These are phyloP conservation scores for Mucor circinelloides DNA, from an alignment of 371 early-diverging fungal genomes.

Conservation along the genomic window DNA sequence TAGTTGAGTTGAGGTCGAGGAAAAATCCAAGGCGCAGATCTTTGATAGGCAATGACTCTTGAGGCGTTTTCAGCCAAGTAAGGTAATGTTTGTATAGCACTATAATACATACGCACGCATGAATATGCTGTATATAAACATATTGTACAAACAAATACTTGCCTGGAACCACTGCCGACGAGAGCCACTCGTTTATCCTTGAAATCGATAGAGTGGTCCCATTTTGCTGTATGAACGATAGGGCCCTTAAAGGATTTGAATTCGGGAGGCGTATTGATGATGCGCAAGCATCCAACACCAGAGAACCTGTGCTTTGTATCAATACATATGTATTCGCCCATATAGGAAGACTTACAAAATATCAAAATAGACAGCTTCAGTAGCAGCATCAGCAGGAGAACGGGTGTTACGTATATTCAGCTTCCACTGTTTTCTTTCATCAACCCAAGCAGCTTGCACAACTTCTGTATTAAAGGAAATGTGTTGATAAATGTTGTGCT, in stretches of 20 bases:
- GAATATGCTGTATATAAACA: neutral
- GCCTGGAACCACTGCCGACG: conserved; percentile 61
- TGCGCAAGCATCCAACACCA: conserved; percentile 50
- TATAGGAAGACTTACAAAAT: neutral
- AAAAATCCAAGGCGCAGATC: conserved; percentile 47
- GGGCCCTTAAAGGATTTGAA: conserved; percentile 50
- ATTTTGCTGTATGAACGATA: conserved; percentile 52
- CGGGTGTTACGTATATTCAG: conserved; percentile 18
- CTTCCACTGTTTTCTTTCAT: conserved; percentile 49
- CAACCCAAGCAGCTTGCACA: conserved; percentile 44
- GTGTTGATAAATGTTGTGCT: conserved; percentile 49
- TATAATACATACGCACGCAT: conserved; percentile 8
- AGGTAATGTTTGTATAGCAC: conserved; percentile 53
- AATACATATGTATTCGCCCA: too few relatives aligned
- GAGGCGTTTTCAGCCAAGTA: conserved; percentile 41
- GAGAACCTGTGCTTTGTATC: neutral
- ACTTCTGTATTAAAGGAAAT: conserved; percentile 53
- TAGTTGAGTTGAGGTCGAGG: conserved; percentile 28
- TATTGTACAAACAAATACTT: neutral
- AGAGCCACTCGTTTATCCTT: conserved; percentile 55
- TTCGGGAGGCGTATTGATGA: conserved; percentile 54
- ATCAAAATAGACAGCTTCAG: conserved; percentile 7
- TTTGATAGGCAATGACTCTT: conserved; percentile 46
- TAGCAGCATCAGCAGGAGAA: conserved; percentile 1
- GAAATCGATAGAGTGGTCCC: conserved; percentile 50